Conservation (phyloP, 345 rosid species). For the Camelina sativa region DNA sequence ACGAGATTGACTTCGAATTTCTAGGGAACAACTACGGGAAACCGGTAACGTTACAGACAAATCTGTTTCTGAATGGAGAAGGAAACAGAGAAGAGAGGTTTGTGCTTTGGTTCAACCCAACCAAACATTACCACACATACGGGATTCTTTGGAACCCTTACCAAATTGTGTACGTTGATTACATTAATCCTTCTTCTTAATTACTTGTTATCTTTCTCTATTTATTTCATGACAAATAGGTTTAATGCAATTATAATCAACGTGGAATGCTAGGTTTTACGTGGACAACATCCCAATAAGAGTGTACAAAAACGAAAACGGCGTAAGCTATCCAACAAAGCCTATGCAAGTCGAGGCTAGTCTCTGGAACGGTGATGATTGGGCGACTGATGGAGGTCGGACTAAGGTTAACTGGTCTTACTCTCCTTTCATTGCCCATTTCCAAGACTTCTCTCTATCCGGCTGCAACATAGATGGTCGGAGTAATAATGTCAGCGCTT, state of each 20-base stretch:
- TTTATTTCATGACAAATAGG: constrained; percentile 1
- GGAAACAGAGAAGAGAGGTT: constrained; percentile 70
- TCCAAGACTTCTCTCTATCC: constrained; percentile 51
- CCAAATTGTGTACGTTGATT: constrained; percentile 67
- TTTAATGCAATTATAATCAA: not conserved
- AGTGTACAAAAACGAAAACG: constrained; percentile 65
- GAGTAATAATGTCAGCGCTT: constrained; percentile 30
- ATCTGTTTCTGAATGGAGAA: constrained; percentile 56
- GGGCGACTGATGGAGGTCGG: constrained; percentile 72
- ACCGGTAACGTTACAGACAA: constrained; percentile 68
- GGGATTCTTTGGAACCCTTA: constrained; percentile 69
- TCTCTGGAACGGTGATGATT: constrained; percentile 69
- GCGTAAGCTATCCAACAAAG: constrained; percentile 55
- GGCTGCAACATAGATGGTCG: constrained; percentile 50
- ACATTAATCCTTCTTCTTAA: not conserved
- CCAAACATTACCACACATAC: constrained; percentile 60
- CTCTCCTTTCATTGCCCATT: constrained; percentile 63
- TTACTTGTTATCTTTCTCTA: not conserved
- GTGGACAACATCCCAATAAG: constrained; percentile 72
- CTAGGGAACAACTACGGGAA: constrained; percentile 66
- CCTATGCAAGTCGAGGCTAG: constrained; percentile 68
- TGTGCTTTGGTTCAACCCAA: constrained; percentile 78
- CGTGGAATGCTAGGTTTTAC: constrained; percentile 50
- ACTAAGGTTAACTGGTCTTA: constrained; percentile 64
- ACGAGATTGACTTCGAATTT: constrained; percentile 82